These are phyloP conservation scores for Nakazawaea pomicola DNA, from an alignment of 805 yeast genomes.

Conservation along the genomic window DNA sequence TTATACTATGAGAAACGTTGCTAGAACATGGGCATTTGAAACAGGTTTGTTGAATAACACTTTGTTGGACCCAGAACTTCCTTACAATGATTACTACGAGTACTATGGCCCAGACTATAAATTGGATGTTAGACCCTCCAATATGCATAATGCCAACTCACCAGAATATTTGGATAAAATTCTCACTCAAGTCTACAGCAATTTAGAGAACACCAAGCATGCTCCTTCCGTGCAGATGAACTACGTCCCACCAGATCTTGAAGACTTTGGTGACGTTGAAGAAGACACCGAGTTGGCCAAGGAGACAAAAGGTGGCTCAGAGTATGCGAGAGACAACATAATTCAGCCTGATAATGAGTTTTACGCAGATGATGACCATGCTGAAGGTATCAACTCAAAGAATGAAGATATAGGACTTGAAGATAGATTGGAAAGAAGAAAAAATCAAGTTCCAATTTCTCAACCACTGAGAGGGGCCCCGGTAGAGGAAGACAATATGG, in stretches of 20 bases:
- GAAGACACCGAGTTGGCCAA: conserved; percentile 77
- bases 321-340: conserved; percentile 71
- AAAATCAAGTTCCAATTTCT: conserved; percentile 10
- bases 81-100: conserved; percentile 94
- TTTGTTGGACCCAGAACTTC: conserved; percentile 68
- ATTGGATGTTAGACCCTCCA: conserved; percentile 89
- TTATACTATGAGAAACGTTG: conserved; percentile 94
- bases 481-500: conserved; percentile 4
- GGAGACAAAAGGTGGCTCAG: conserved; percentile 90
- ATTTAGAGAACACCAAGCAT: conserved; percentile 84
- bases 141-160: conserved; percentile 94
- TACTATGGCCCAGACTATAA: conserved; percentile 97
- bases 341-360: conserved; percentile 74
- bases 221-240: conserved; percentile 97
- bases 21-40: conserved; percentile 93
- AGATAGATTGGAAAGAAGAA: conserved; percentile 8
- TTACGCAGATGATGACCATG: conserved; percentile 59
- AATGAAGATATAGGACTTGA: conserved; percentile 8
- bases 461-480: not conserved
- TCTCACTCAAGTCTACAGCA: conserved; percentile 66
- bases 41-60: conserved; percentile 84
- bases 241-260: conserved; percentile 83
- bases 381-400: conserved; percentile 21
- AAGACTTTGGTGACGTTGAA: conserved; percentile 70
- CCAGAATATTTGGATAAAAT: conserved; percentile 89